Base-by-base conservation (phyloP, 495 filamentous ascomycete species). In the Aspergillus hancockii region DNA sequence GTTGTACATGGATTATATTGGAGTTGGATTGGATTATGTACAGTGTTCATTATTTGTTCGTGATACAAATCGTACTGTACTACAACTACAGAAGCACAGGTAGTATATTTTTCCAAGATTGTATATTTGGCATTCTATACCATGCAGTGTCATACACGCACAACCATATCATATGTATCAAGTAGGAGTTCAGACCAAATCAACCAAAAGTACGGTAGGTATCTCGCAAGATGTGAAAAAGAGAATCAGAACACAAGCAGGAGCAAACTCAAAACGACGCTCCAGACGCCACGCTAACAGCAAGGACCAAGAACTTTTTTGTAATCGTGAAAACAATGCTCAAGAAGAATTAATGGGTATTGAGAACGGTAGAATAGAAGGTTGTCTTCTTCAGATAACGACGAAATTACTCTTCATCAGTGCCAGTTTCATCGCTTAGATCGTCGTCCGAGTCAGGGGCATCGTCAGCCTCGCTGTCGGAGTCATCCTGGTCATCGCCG, bases 401-500 rank as follows among this genome's bases (percentile, higher is more conserved):
- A 38, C 22, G 52, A 53, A 22, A 58, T 61, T 16, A 57, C 21
- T 79, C 76, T 28, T 77, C 71, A 54, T 80, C 77, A 16, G 75
- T 77, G 32, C 63, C 74, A 0, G 74, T 74, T 30, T 47, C 64
- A 51, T 72, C 72, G 36, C 75, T 69, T 47, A 73, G 62, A 16
- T 68, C 70, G 10, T 71, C 70, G 30, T 65, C 63, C 41, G 56
- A 60, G 6, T 68, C 67, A 2, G 49, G 64, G 28, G 68, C 67
- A 34, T 71, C 71, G 23, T 74, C 71, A 5, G 62, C 73, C 31
- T 64, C 72, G 49, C 70, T 74, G 51, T 78, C 75, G 8, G 83
- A 84, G 7, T 85, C 82, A 12, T 85, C 80, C 3, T 81, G 83
- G 10, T 85, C 85, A 54, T 82, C 80, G 2, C 92, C 89, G 1